These are phyloP conservation scores for Gremmenia infestans DNA, from an alignment of 2,329 filamentous ascomycete genomes.

Conservation along the genomic window DNA sequence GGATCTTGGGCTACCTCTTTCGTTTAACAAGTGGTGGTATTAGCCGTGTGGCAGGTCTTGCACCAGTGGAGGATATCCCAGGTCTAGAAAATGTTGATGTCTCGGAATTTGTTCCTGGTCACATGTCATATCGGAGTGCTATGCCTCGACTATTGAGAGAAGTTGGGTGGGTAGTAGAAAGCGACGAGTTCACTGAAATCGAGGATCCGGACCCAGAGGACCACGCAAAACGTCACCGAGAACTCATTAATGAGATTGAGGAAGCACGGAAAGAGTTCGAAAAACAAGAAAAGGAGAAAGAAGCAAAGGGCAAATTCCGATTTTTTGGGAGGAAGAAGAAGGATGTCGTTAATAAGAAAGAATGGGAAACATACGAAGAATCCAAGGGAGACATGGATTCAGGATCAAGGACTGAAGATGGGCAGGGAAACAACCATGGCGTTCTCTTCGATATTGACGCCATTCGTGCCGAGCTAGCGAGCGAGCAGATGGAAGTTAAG, in stretches of 20 bases:
- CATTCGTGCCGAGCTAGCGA: slow-evolving; percentile 77
- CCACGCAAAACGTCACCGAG: slow-evolving; percentile 78
- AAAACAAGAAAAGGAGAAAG: slow-evolving; percentile 65
- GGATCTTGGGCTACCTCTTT: slow-evolving; percentile 96
- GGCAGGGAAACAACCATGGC: slow-evolving; percentile 30
- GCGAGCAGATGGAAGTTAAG: slow-evolving; percentile 53
- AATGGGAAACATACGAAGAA: slow-evolving; percentile 93
- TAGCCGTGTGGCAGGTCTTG: slow-evolving; percentile 79
- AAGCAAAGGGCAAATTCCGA: slow-evolving; percentile 56
- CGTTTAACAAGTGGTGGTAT: slow-evolving; percentile 90
- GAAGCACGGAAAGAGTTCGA: slow-evolving; percentile 86
- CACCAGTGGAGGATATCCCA: slow-evolving; percentile 67
- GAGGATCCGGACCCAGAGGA: slow-evolving; percentile 96
- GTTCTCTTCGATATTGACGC: slow-evolving; percentile 95
- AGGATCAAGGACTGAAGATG: slow-evolving; percentile 19
- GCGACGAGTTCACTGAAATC: slow-evolving; percentile 92
- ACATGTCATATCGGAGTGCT: slow-evolving; percentile 92
- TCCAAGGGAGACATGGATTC: slow-evolving; percentile 43
- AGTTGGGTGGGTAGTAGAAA: slow-evolving; percentile 86
- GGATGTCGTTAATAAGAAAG: slow-evolving; percentile 64
- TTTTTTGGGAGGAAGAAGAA: slow-evolving; percentile 83
- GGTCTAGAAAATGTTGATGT: slow-evolving; percentile 87
- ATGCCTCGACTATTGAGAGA: slow-evolving; percentile 86
- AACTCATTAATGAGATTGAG: slow-evolving; percentile 94
- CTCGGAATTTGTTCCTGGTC: slow-evolving; percentile 78